A percentile compares a stretch with the other conserved stretches of the same genome.
Conservation (phyloP, 2,329 filamentous ascomycete species). For the Pseudogymnoascus destructans region DNA sequence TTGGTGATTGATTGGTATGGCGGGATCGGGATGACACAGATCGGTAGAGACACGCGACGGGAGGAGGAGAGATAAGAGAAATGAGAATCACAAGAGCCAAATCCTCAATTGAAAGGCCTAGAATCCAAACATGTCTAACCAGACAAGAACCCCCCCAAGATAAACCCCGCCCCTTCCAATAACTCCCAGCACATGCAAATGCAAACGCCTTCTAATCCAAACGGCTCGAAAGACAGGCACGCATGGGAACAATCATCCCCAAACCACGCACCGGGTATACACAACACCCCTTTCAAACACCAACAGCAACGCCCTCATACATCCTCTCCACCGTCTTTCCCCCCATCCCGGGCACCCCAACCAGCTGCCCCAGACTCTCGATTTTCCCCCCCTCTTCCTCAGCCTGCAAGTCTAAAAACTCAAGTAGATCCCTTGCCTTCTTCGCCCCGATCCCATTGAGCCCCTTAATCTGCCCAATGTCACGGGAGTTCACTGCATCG, state of each 20-base stretch:
- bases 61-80: neutral
- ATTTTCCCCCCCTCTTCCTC: constrained; percentile 32
- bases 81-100: neutral
- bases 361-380: constrained; percentile 37
- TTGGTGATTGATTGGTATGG: neutral
- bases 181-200: neutral
- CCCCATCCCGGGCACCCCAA: constrained; percentile 43
- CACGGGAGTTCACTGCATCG: constrained; percentile 60
- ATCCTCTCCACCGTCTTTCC: constrained; percentile 43
- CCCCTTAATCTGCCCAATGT: constrained; percentile 49
- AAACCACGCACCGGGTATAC: neutral
- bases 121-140: constrained; percentile 1
- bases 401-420: constrained; percentile 37
- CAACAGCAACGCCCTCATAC: constrained; percentile 23
- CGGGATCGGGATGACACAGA: neutral
- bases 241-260: neutral
- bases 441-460: constrained; percentile 61
- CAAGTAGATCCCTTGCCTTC: constrained; percentile 49
- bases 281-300: neutral
- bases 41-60: neutral
- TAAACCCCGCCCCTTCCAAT: neutral
- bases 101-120: constrained; percentile 1
- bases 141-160: neutral
- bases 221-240: neutral
- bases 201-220: neutral